phyloP scores from a whole-genome alignment of 2,329 filamentous ascomycete genomes.

The Xylariales sp. region DNA sequence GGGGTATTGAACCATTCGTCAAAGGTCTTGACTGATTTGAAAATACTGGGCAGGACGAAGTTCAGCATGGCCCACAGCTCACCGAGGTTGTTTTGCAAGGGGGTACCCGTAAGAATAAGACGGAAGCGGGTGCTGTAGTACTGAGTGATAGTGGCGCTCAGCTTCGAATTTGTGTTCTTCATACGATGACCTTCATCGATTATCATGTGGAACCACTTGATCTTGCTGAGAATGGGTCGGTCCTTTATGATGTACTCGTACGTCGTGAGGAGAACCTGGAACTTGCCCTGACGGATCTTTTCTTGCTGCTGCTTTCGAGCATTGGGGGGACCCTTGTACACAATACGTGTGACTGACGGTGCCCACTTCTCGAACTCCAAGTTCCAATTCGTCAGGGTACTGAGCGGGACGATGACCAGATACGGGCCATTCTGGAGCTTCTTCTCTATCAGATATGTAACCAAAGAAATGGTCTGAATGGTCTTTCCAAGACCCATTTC shows the following conservation, averaged over 20 bases:
- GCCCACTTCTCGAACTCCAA: constrained; percentile 99
- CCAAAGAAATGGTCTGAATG: constrained; percentile 96
- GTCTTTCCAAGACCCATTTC: constrained; percentile 99
- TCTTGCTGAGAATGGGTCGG: constrained; percentile 88
- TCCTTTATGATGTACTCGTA: constrained; percentile 99
- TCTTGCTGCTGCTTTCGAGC: constrained; percentile 87
- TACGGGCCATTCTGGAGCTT: constrained; percentile 91
- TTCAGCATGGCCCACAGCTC: constrained; percentile 98
- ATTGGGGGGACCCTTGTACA: constrained; percentile 94
- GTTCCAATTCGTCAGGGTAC: constrained; percentile 98
- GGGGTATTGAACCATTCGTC: constrained; percentile 99
- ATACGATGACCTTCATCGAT: constrained; percentile 99
- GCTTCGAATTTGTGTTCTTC: constrained; percentile 97
- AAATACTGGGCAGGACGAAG: constrained; percentile 96
- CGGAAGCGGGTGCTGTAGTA: constrained; percentile 96
- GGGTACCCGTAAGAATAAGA: constrained; percentile 94
- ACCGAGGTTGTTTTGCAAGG: constrained; percentile 92
- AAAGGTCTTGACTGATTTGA: constrained; percentile 98
- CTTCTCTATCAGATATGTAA: constrained; percentile 94
- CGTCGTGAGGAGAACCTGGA: constrained; percentile 94
- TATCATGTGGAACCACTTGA: constrained; percentile 99
- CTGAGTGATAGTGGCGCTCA: constrained; percentile 88
- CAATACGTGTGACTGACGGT: constrained; percentile 76
- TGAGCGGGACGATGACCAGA: constrained; percentile 92
- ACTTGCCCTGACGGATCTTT: constrained; percentile 88